phyloP scores from a whole-genome alignment of 2,329 filamentous ascomycete species.

The Aureobasidium sp. region DNA sequence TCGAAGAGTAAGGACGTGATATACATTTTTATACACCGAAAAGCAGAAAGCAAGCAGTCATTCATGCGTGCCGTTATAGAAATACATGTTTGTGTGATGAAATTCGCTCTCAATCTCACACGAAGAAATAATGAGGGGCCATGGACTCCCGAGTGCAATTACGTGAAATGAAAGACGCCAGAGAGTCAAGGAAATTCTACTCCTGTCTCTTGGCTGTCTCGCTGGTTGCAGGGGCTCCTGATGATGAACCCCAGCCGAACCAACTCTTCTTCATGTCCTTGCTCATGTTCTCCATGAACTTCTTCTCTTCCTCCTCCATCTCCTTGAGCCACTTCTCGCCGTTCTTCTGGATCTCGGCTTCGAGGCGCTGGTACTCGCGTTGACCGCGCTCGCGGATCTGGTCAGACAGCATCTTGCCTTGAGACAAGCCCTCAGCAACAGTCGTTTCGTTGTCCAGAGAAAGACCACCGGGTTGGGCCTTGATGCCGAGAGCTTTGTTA shows the following conservation, averaged over 20 bases:
- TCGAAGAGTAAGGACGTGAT: background rate
- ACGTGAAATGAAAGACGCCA: background rate
- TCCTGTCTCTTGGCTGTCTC: slow-evolving; percentile 10
- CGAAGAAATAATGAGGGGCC: background rate
- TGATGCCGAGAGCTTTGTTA: slow-evolving; percentile 65
- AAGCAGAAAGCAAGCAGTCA: background rate
- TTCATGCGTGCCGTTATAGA: slow-evolving; percentile 4
- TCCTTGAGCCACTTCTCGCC: slow-evolving; percentile 95
- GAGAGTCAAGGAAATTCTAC: background rate
- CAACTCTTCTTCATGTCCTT: slow-evolving; percentile 83
- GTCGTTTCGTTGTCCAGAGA: slow-evolving; percentile 47
- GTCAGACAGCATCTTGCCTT: slow-evolving; percentile 97
- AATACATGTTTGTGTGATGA: background rate
- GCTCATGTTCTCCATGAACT: slow-evolving; percentile 83
- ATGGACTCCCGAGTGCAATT: background rate
- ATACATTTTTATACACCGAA: slow-evolving; percentile 8
- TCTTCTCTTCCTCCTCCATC: slow-evolving; percentile 81
- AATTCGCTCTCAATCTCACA: background rate
- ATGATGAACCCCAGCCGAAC: slow-evolving; percentile 38
- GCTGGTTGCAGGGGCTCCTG: slow-evolving; percentile 1
- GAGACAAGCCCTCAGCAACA: slow-evolving; percentile 68
- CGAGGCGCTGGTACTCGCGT: slow-evolving; percentile 80
- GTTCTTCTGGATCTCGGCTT: slow-evolving; percentile 86
- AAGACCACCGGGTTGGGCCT: slow-evolving; percentile 57
- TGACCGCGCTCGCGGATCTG: slow-evolving; percentile 87